Evolutionary conservation across 768 basidiomycete genomes (phyloP).

Genomic region (Psilocybe cubensis): DNA sequence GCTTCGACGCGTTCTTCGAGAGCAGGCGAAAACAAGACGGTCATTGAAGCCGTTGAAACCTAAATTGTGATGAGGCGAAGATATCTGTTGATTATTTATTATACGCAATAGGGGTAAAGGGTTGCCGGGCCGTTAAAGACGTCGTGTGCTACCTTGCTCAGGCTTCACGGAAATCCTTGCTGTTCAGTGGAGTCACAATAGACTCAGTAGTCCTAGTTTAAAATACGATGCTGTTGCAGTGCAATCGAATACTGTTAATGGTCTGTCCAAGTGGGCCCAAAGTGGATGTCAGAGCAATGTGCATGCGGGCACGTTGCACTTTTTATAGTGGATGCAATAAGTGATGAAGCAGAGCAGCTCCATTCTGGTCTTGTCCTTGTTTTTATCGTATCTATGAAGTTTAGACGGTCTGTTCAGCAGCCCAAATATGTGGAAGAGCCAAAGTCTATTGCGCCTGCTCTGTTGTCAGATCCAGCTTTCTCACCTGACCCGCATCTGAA

Average conservation of each 20-base stretch:
- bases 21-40: constrained; percentile 40
- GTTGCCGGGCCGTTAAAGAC: not conserved
- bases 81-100: not conserved
- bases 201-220: not conserved
- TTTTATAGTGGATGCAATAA: constrained; percentile 3
- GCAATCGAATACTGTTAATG: constrained; percentile 2
- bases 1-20: constrained; percentile 57
- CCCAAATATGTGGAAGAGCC: constrained; percentile 6
- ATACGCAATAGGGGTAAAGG: not conserved
- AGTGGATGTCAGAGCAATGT: not conserved
- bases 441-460: constrained; percentile 26
- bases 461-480: constrained; percentile 57
- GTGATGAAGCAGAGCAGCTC: not conserved
- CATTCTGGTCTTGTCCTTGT: not conserved
- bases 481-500: constrained; percentile 56
- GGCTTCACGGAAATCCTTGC: not conserved
- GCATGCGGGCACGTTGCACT: constrained; percentile 9
- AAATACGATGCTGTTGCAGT: not conserved
- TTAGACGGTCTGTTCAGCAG: constrained; percentile 18
- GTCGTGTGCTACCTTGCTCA: too few species aligned
- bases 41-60: constrained; percentile 16
- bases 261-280: constrained; percentile 18
- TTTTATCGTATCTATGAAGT: constrained; percentile 20
- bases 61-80: not conserved
- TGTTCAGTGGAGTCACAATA: not conserved